phyloP scores from a whole-genome alignment of 352 stramenopile genomes.

The Globisporangium cylindrosporum region DNA sequence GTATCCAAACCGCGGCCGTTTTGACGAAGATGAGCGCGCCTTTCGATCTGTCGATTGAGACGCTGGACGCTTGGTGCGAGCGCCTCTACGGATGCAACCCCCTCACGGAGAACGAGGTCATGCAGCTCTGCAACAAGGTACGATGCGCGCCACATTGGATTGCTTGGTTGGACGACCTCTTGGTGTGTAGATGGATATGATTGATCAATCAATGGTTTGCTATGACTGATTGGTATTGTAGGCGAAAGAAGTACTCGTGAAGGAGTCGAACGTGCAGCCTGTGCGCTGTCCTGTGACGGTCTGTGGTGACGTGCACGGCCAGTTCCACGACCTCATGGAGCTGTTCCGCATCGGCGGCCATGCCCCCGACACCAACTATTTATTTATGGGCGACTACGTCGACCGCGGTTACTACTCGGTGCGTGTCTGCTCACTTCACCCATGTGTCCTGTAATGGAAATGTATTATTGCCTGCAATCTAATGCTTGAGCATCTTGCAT shows the following conservation, averaged over 20 bases:
- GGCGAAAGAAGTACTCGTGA: slow-evolving; percentile 95
- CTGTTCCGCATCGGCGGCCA: slow-evolving; percentile 85
- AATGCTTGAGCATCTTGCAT: not conserved
- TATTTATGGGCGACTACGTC: slow-evolving; percentile 99
- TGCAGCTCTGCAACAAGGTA: slow-evolving; percentile 91
- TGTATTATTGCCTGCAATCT: slow-evolving; percentile 8
- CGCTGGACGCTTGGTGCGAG: slow-evolving; percentile 94
- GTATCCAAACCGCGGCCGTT: not conserved
- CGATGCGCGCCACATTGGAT: not conserved
- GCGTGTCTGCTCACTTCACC: not conserved
- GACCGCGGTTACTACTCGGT: slow-evolving; percentile 97
- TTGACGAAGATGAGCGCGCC: slow-evolving; percentile 43
- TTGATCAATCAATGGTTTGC: not conserved
- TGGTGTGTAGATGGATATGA: not conserved
- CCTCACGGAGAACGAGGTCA: slow-evolving; percentile 94
- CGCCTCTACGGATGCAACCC: slow-evolving; percentile 93
- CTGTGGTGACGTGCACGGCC: slow-evolving; percentile 74
- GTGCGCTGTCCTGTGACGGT: slow-evolving; percentile 97
- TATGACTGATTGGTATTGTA: slow-evolving; percentile 20
- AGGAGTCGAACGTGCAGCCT: slow-evolving; percentile 97
- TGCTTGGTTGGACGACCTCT: not conserved
- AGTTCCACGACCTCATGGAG: slow-evolving; percentile 71
- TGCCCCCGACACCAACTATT: slow-evolving; percentile 93
- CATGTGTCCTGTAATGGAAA: too few relatives aligned
- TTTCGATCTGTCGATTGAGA: slow-evolving; percentile 80